Evolutionary conservation across 1,284 basidiomycete genomes (phyloP).

Genomic region (Apiotrichum veenhuisii): DNA sequence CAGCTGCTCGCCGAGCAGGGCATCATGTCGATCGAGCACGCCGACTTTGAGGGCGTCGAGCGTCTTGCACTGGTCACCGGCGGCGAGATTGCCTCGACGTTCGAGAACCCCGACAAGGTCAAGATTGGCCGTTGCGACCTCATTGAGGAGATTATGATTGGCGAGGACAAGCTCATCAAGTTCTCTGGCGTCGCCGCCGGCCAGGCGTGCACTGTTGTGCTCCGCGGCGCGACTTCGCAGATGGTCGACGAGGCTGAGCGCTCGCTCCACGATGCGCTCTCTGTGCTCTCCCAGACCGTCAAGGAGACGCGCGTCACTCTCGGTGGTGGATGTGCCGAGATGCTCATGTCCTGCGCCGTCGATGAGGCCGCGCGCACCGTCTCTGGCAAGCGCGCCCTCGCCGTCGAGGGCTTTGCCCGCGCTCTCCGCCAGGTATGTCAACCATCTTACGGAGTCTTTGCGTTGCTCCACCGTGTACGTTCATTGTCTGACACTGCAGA

Average conservation of each 20-base stretch:
- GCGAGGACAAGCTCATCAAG: conserved; percentile 99
- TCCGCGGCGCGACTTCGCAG: conserved; percentile 93
- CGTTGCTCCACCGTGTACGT: no score
- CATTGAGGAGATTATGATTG: conserved; percentile 99
- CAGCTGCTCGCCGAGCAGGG: conserved; percentile 87
- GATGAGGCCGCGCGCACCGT: conserved; percentile 82
- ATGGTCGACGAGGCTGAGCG: conserved; percentile 99
- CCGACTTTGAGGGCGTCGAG: conserved; percentile 99
- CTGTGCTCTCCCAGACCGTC: conserved; percentile 94
- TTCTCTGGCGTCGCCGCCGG: conserved; percentile 98
- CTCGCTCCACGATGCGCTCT: conserved; percentile 94
- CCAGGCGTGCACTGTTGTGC: conserved; percentile 97
- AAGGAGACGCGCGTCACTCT: conserved; percentile 92
- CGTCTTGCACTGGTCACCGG: conserved; percentile 93
- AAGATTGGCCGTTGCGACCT: conserved; percentile 89
- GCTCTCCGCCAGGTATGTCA: conserved; percentile 65
- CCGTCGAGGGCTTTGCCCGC: conserved; percentile 83
- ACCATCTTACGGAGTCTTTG: conserved; percentile 13
- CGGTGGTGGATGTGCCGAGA: conserved; percentile 96
- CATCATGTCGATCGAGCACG: conserved; percentile 96
- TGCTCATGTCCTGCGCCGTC: conserved; percentile 92
- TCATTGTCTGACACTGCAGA: no score
- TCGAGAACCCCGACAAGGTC: conserved; percentile 88
- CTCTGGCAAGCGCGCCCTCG: conserved; percentile 92
- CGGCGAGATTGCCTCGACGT: conserved; percentile 95